Evolutionary conservation across 805 yeast genomes (phyloP), one percentile per base, ranked within the genome.

Genomic region (Schwanniomyces occidentalis): DNA sequence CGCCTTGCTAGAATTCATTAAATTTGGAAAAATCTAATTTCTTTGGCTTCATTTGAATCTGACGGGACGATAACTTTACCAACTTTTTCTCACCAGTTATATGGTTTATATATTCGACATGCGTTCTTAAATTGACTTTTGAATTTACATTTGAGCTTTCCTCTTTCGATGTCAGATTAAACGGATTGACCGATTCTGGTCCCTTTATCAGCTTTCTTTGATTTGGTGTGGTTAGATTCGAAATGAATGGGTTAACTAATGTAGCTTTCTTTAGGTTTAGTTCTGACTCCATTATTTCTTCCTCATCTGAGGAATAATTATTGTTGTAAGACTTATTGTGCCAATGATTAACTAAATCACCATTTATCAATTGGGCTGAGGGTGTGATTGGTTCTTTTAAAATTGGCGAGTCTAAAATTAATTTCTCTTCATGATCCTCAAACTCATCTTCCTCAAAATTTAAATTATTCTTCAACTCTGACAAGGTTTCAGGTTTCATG

Each of bases 51-150:
- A 65, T 54, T 32, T 47, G 51, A 38, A 46, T 51, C 42, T 67
- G 70, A n/a, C 52, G 46, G 8, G 51, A 54, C 34, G 60, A 51
- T 27, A 68, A 50, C 30, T 55, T 52, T 31, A 58, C 59, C 20
- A 65, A 49, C 22, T 52, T 48, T 20, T 51, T 52, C 28, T 61
- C 60, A 3, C 73, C 72, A 1, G 71, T 65, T 34, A 54, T 60
- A 39, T 61, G 56, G 45, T 67, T 62, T 14, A 66, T 36, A 12
- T 44, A 46, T 33, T 56, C 64, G 37, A 51, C 48, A 32, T 58
- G 61, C 1, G 61, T 53, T 13, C 45, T 38, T 17, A 47, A 54
- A 29, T 53, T 43, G 4, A 49, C 42, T 9, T 30, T 15, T 4
- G 14, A n/a, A 6, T 24, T 17, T n/a, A n/a, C n/a, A n/a, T n/a